Evolutionary conservation across 306 rosid species (phyloP).

Genomic region (Prunus armeniaca): DNA sequence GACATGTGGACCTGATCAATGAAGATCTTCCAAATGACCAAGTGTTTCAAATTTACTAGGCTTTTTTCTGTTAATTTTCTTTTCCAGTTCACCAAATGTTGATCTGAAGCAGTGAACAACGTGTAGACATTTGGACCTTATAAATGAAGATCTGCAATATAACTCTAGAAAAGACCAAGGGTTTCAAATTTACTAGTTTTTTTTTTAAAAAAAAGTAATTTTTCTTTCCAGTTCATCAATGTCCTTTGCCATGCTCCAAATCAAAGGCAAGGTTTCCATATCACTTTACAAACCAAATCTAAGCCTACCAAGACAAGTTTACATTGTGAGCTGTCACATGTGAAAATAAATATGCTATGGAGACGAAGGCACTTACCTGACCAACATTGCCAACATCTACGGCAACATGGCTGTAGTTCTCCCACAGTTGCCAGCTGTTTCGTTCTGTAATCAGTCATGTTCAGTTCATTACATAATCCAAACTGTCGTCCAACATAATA

Average conservation of each 20-base stretch:
- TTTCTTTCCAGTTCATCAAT: background rate
- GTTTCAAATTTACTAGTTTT: background rate
- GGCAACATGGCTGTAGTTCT: slow-evolving; percentile 85
- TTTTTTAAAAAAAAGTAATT: too few relatives aligned
- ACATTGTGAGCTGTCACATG: background rate
- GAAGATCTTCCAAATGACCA: background rate
- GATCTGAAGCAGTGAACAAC: slow-evolving; percentile 8
- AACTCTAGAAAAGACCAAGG: background rate
- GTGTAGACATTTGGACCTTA: too few relatives aligned
- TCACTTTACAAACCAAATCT: background rate
- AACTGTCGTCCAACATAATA: slow-evolving; percentile 12
- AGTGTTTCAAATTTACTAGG: too few relatives aligned
- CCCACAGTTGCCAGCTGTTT: slow-evolving; percentile 94
- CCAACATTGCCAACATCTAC: slow-evolving; percentile 69
- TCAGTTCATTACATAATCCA: slow-evolving; percentile 34
- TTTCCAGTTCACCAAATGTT: too few relatives aligned
- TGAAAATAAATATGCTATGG: background rate
- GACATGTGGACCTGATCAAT: too few relatives aligned
- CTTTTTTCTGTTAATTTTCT: too few relatives aligned
- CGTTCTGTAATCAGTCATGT: slow-evolving; percentile 59
- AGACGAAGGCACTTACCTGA: slow-evolving; percentile 49
- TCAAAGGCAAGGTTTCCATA: background rate
- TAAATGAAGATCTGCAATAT: background rate
- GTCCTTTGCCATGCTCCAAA: background rate
- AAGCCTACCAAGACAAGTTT: background rate